Percentiles rank a stretch among this genome's conserved stretches.
Evolutionary conservation across 331 rosid genomes (phyloP).

Genomic region (Erythrophleum ivorense): DNA sequence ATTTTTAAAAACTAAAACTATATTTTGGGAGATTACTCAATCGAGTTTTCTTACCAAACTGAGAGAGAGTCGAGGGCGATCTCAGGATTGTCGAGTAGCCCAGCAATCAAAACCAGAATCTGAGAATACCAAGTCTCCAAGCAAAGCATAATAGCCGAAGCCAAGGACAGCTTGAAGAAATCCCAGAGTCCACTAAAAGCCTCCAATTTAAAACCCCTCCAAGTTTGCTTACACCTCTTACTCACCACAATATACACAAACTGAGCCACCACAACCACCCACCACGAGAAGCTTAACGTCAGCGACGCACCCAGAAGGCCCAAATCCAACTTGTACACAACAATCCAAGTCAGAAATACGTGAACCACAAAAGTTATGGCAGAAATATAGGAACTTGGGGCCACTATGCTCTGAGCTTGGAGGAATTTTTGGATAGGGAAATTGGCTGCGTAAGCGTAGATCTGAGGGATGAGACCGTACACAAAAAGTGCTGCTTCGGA

Average conservation of each 20-base stretch:
- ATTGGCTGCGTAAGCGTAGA: conserved; percentile 64
- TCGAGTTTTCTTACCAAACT: conserved; percentile 50
- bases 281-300: conserved; percentile 67
- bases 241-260: conserved; percentile 53
- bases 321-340: conserved; percentile 47
- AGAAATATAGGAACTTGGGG: conserved; percentile 60
- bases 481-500: conserved; percentile 56
- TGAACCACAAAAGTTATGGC: conserved; percentile 51
- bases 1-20: no score
- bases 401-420: conserved; percentile 66
- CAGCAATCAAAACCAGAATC: conserved; percentile 59
- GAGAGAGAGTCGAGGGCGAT: conserved; percentile 58
- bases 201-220: conserved; percentile 55
- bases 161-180: conserved; percentile 56
- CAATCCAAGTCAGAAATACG: conserved; percentile 52
- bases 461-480: conserved; percentile 66
- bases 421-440: conserved; percentile 75
- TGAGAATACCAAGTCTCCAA: conserved; percentile 71
- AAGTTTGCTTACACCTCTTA: conserved; percentile 46
- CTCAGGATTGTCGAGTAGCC: conserved; percentile 59
- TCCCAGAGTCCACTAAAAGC: conserved; percentile 58
- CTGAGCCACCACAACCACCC: conserved; percentile 64
- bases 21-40: no score
- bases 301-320: conserved; percentile 61
- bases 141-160: conserved; percentile 68